Conservation (phyloP, 805 yeast species). For the Hanseniaspora taiwanica region DNA sequence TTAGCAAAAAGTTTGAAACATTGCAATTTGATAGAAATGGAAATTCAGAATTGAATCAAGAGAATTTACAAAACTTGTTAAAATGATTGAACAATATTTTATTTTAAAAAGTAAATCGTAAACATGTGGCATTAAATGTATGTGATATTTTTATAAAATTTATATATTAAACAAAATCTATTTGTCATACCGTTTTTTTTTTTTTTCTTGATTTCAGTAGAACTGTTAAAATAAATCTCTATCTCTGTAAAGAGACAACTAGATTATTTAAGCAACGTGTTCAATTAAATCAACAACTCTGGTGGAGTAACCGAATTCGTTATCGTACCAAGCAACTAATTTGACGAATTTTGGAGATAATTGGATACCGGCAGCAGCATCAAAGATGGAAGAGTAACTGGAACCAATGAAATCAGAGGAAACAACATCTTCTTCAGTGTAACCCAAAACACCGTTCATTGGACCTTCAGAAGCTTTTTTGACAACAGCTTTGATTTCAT, state of each 20-base stretch:
- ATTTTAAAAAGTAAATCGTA: too few species aligned
- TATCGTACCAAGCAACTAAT: slow-evolving; percentile 62
- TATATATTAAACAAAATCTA: background rate
- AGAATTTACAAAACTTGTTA: too few species aligned
- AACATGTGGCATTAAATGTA: too few species aligned
- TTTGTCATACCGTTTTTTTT: background rate
- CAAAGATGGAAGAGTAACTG: slow-evolving; percentile 51
- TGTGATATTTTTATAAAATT: background rate
- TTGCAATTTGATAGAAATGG: too few species aligned
- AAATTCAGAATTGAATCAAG: too few species aligned
- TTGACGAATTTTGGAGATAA: slow-evolving; percentile 59
- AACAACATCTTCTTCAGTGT: slow-evolving; percentile 61
- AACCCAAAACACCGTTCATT: slow-evolving; percentile 50
- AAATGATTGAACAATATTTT: too few species aligned
- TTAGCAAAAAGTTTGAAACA: too few species aligned
- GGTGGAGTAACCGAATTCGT: slow-evolving; percentile 65
- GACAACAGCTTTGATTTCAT: slow-evolving; percentile 46
- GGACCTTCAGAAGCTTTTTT: slow-evolving; percentile 47
- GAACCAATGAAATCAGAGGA: slow-evolving; percentile 57
- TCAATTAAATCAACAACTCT: slow-evolving; percentile 62
- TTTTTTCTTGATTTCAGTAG: too few species aligned
- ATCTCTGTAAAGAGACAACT: background rate
- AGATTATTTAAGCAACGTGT: slow-evolving; percentile 27
- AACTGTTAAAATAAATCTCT: too few species aligned
- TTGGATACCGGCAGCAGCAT: slow-evolving; percentile 57